Conservation (phyloP, 768 basidiomycete species). For the Xerocomus potaroensis region DNA sequence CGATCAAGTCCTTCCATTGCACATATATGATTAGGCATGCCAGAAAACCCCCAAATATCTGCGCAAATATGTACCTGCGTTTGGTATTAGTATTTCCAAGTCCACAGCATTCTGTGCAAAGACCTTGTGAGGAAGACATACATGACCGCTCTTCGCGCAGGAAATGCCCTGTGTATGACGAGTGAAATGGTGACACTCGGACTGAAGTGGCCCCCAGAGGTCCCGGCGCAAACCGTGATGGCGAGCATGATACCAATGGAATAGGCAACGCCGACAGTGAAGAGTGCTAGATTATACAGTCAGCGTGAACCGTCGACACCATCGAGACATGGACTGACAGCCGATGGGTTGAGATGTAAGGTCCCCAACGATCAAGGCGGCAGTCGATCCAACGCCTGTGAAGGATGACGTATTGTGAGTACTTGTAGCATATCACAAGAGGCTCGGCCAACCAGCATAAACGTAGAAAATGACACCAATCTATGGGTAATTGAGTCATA, state of each 20-base stretch:
- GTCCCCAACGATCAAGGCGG: conserved; percentile 46
- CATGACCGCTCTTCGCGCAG: conserved; percentile 47
- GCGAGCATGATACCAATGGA: conserved; percentile 58
- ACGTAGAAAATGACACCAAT: conserved; percentile 60
- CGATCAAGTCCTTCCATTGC: conserved; percentile 54
- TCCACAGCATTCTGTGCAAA: background rate
- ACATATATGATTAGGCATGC: conserved; percentile 57
- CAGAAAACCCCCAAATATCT: conserved; percentile 62
- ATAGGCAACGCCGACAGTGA: conserved; percentile 58
- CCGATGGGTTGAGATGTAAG: conserved; percentile 41
- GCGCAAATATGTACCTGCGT: conserved; percentile 60
- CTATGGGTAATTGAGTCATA: conserved; percentile 30
- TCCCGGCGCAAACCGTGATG: conserved; percentile 43
- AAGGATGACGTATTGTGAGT: background rate
- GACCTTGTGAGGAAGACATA: conserved; percentile 25
- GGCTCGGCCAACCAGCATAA: conserved; percentile 39
- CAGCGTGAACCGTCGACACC: background rate
- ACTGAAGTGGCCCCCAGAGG: conserved; percentile 64
- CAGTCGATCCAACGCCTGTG: conserved; percentile 52
- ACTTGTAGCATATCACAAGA: background rate
- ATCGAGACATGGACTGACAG: conserved; percentile 37
- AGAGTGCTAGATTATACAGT: conserved; percentile 37
- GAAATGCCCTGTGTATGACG: conserved; percentile 52
- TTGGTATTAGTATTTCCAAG: conserved; percentile 9
- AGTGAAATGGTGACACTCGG: conserved; percentile 57